Conservation (phyloP, 176 grass and related monocot species). For the Pharus latifolius region DNA sequence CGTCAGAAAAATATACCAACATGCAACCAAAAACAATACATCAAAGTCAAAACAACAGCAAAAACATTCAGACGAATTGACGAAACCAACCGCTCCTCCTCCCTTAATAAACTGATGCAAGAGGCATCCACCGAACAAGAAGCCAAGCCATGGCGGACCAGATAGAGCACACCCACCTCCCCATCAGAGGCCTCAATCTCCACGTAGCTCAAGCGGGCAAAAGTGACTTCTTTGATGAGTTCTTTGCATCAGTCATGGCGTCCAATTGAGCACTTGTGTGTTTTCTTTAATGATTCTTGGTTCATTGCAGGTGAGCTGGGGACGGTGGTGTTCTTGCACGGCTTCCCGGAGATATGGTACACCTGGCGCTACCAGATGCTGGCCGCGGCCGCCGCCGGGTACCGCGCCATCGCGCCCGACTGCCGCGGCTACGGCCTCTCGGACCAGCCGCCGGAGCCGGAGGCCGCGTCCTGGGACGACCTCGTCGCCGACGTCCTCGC, state of each 20-base stretch:
- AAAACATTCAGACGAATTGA: no score
- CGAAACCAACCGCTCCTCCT: neutral
- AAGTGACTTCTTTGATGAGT: constrained; percentile 9
- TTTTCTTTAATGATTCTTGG: no score
- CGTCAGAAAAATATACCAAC: neutral
- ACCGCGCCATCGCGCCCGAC: constrained; percentile 54
- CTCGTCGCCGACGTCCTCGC: constrained; percentile 39
- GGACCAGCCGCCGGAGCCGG: constrained; percentile 31
- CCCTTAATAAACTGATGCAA: no score
- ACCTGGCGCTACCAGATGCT: constrained; percentile 62
- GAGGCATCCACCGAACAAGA: neutral
- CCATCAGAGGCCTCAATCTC: constrained; percentile 32
- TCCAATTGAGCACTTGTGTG: no score
- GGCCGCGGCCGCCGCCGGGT: constrained; percentile 40
- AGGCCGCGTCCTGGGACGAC: constrained; percentile 30
- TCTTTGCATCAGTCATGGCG: no score
- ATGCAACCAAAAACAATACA: no score
- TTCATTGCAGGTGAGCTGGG: constrained; percentile 14
- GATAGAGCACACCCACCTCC: constrained; percentile 13
- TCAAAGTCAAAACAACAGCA: no score
- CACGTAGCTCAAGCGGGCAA: constrained; percentile 32
- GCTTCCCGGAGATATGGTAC: constrained; percentile 73
- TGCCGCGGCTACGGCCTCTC: constrained; percentile 56
- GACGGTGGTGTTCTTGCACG: constrained; percentile 50
- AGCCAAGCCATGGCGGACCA: constrained; percentile 17